A percentile compares a stretch with the other conserved stretches of the same genome.
phyloP scores from a whole-genome alignment of 1,284 basidiomycete species.

The Sporisorium sorghi region DNA sequence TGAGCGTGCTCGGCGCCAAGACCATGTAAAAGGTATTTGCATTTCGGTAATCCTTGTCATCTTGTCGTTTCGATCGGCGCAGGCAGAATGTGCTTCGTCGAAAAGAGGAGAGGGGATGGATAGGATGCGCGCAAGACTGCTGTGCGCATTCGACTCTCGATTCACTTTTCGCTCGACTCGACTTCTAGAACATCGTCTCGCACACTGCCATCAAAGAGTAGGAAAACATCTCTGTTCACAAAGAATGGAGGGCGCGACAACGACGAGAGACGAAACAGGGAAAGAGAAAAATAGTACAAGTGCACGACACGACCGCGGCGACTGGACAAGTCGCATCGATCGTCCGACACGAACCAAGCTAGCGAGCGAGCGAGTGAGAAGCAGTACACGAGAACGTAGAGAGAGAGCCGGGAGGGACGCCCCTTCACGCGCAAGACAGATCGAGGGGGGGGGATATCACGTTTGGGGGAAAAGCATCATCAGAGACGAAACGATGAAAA shows the following conservation, averaged over 20 bases:
- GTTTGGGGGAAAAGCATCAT: neutral
- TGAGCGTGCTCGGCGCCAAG: constrained; percentile 50
- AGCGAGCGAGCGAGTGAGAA: constrained; percentile 3
- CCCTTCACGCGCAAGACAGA: neutral
- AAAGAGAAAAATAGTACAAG: constrained; percentile 48
- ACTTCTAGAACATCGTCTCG: neutral
- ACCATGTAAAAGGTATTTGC: constrained; percentile 33
- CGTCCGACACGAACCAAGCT: constrained; percentile 29
- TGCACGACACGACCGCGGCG: constrained; percentile 12
- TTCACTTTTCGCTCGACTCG: neutral
- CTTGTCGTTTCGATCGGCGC: no score
- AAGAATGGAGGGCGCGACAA: neutral
- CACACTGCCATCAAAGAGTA: neutral
- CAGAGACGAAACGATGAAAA: no score
- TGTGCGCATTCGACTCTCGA: no score
- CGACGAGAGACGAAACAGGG: neutral
- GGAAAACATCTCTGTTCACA: constrained; percentile 21
- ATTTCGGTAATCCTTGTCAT: no score
- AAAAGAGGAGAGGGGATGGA: no score
- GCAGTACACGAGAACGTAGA: constrained; percentile 14
- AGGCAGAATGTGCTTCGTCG: no score
- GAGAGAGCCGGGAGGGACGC: neutral
- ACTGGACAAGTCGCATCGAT: constrained; percentile 12
- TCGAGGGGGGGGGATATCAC: constrained; percentile 24
- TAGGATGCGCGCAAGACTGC: no score